Base-by-base conservation (phyloP, 1,284 basidiomycete species). In the Flammula alnicola region DNA sequence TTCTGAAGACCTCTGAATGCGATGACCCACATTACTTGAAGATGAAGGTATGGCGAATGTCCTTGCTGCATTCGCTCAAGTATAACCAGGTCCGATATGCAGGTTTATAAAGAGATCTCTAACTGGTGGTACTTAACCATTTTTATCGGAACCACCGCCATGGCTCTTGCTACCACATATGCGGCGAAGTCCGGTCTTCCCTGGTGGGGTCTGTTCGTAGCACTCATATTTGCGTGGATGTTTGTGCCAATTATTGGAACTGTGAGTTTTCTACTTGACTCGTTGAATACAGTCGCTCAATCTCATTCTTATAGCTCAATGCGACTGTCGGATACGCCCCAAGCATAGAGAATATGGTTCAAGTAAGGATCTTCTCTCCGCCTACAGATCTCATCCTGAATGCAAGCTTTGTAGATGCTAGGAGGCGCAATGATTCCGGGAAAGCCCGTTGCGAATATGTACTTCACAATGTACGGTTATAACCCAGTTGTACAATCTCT, bases 101-200 rank as follows among this genome's bases (percentile, higher is more conserved):
- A 80, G 67, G 64, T 72, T 6, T 85, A 84, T 66, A 68, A 69
- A 39, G 79, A 79, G 52, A 79, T 82, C 3, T 81, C 81, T 3
- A 76, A 77, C 66, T 83, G 78, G 77, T 84, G 83, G 81, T 86
- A 83, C 65, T 59, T 75, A 25, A 55, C 66, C 16, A 68, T 78
- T 6, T 73, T 84, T 31, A 43, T 70, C 6, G 68, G 43, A 10
- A 74, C 75, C 33, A 73, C 79, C 54, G 71, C 72, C 2, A 77
- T 79, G 66, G 77, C 76, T 0, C 71, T 75, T 62, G 69, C 71
- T 19, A 76, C 80, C 8, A 76, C 79, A 59, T 83, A 84, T 59
- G 78, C 76, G 22, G 76, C 74, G 2, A 59, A 78, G 49, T 79
- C 78, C 4, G 74, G 75, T 29, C 66, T 83, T 14, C 79, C 79